These are phyloP conservation scores for Aspergillus persii DNA, from an alignment of 2,329 filamentous ascomycete genomes.

Conservation along the genomic window DNA sequence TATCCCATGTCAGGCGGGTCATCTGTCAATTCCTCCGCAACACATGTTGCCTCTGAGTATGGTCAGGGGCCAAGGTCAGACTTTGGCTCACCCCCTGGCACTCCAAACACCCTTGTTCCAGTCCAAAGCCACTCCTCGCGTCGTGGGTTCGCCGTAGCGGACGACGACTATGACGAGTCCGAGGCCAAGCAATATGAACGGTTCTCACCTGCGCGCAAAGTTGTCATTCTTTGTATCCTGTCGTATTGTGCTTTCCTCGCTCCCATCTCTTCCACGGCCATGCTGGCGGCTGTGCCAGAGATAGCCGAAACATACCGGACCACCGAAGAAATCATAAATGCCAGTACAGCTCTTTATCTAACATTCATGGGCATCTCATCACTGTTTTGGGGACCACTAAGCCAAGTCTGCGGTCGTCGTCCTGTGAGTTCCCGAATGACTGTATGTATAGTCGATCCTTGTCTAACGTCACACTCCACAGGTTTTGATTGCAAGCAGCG, in stretches of 20 bases:
- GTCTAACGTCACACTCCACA: slow-evolving; percentile 22
- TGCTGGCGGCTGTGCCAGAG: slow-evolving; percentile 71
- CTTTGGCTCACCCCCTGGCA: slow-evolving; percentile 12
- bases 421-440: slow-evolving; percentile 43
- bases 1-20: slow-evolving; percentile 9
- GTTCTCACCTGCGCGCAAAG: slow-evolving; percentile 61
- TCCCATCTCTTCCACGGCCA: slow-evolving; percentile 70
- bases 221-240: slow-evolving; percentile 65
- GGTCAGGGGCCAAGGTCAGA: slow-evolving; percentile 11
- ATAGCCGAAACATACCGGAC: slow-evolving; percentile 65
- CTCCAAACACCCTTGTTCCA: slow-evolving; percentile 27
- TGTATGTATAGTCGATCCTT: not conserved
- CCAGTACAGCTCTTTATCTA: slow-evolving; percentile 74
- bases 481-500: slow-evolving; percentile 59
- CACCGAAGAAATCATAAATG: slow-evolving; percentile 67
- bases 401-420: slow-evolving; percentile 61
- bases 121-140: slow-evolving; percentile 32
- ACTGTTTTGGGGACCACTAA: slow-evolving; percentile 70
- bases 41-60: slow-evolving; percentile 12
- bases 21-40: slow-evolving; percentile 12
- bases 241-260: slow-evolving; percentile 75
- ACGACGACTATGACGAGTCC: slow-evolving; percentile 35
- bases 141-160: slow-evolving; percentile 29
- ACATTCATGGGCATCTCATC: slow-evolving; percentile 70
- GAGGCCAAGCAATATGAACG: slow-evolving; percentile 62